These are phyloP conservation scores for Centrapalus pauciflorus DNA, from an alignment of 129 eudicot genomes.

Conservation along the genomic window DNA sequence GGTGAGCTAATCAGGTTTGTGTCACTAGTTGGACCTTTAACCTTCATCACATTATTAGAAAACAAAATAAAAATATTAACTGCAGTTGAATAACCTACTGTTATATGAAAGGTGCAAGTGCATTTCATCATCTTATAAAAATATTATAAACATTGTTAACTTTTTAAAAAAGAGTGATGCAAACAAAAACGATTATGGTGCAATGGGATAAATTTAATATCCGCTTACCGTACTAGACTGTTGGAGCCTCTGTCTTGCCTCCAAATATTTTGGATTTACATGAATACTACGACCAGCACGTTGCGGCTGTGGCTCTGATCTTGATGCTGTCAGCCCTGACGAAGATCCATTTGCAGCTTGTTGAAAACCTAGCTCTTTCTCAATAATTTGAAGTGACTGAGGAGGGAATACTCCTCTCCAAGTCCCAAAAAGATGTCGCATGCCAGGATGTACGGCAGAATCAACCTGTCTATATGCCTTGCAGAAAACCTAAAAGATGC, in stretches of 20 bases:
- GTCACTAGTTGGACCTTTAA: conserved; percentile 39
- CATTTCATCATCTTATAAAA: background rate
- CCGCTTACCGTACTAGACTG: conserved; percentile 69
- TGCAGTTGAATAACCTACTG: conserved; percentile 4
- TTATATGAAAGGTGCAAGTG: background rate
- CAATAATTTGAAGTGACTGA: conserved; percentile 71
- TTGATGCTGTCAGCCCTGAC: conserved; percentile 42
- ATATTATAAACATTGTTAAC: background rate
- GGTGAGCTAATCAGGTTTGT: conserved; percentile 34
- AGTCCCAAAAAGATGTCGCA: conserved; percentile 97
- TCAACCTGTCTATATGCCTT: conserved; percentile 92
- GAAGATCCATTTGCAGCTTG: conserved; percentile 58
- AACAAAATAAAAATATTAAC: background rate
- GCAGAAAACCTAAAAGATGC: conserved; percentile 79
- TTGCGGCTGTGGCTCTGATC: conserved; percentile 47
- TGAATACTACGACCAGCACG: conserved; percentile 83
- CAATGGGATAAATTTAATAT: background rate
- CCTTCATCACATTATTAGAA: conserved; percentile 38
- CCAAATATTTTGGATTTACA: conserved; percentile 92
- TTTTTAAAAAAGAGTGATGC: background rate
- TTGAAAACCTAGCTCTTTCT: conserved; percentile 75
- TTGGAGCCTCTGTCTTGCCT: conserved; percentile 72
- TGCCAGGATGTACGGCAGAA: conserved; percentile 53
- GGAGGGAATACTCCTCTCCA: conserved; percentile 93
- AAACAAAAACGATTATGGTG: background rate